phyloP scores from a whole-genome alignment of 495 filamentous ascomycete genomes.

The Talaromyces wortmannii region DNA sequence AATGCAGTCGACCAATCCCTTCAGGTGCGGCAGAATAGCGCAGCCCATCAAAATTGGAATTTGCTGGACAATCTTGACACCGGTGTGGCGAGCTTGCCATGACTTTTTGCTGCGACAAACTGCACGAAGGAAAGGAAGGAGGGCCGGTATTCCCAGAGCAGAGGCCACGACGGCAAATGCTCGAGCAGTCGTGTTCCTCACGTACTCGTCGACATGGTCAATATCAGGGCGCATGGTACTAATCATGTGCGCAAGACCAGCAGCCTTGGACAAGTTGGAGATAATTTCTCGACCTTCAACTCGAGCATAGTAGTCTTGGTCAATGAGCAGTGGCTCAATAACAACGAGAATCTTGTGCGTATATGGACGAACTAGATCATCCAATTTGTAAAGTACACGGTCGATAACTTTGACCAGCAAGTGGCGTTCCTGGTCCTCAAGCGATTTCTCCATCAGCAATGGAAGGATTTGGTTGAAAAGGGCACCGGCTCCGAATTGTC shows the following conservation, averaged over 20 bases:
- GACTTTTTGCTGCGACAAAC: conserved; percentile 98
- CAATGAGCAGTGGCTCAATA: conserved; percentile 96
- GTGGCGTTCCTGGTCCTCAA: conserved; percentile 98
- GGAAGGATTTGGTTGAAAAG: conserved; percentile 98
- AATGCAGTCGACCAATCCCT: conserved; percentile 94
- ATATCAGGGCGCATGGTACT: conserved; percentile 99
- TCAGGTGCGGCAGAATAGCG: conserved; percentile 91
- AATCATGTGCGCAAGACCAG: conserved; percentile 98
- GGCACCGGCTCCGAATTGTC: conserved; percentile 90
- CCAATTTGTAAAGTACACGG: conserved; percentile 95
- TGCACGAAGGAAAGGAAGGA: conserved; percentile 90
- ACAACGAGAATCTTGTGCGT: conserved; percentile 99
- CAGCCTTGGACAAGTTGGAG: conserved; percentile 92
- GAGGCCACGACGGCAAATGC: conserved; percentile 97
- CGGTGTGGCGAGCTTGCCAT: conserved; percentile 98
- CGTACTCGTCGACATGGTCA: conserved; percentile 97
- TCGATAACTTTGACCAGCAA: conserved; percentile 98
- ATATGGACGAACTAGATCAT: conserved; percentile 92
- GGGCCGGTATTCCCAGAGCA: conserved; percentile 89
- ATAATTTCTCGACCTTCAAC: conserved; percentile 99
- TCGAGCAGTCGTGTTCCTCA: conserved; percentile 96
- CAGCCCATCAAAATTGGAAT: conserved; percentile 99
- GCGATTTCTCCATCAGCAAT: conserved; percentile 94
- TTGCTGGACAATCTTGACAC: conserved; percentile 98
- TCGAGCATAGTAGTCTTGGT: conserved; percentile 98